A percentile compares a stretch with the other conserved stretches of the same genome.
phyloP scores from a whole-genome alignment of 345 rosid species.

The Camelina sativa region DNA sequence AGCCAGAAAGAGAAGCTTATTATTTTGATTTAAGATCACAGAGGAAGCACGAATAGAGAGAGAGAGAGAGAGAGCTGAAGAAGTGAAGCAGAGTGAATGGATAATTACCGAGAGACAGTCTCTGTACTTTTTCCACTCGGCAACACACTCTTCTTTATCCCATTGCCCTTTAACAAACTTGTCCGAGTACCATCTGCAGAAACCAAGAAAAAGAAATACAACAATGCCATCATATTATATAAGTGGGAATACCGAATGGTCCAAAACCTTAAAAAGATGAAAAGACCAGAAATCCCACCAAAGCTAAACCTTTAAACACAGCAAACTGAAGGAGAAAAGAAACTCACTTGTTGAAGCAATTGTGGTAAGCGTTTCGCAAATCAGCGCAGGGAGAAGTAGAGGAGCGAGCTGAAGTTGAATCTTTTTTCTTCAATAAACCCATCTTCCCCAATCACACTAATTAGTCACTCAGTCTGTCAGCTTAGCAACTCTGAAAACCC shows the following conservation, averaged over 20 bases:
- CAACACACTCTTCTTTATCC: conserved; percentile 73
- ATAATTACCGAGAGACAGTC: conserved; percentile 72
- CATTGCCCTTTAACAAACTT: conserved; percentile 83
- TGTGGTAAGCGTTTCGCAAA: conserved; percentile 73
- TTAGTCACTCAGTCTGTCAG: background rate
- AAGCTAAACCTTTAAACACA: background rate
- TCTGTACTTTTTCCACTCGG: conserved; percentile 80
- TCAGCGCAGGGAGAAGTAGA: conserved; percentile 79
- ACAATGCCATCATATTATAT: background rate
- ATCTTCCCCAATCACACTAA: conserved; percentile 34
- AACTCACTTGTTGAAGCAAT: conserved; percentile 80
- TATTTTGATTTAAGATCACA: background rate
- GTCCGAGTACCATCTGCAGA: conserved; percentile 84
- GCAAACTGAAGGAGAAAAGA: conserved; percentile 4
- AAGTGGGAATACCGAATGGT: background rate
- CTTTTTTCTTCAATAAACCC: conserved; percentile 49
- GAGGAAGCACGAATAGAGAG: background rate
- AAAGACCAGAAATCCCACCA: conserved; percentile 7
- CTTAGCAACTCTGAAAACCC: conserved; percentile 16
- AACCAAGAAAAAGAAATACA: background rate
- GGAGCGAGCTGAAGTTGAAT: conserved; percentile 44
- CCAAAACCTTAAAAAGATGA: background rate
- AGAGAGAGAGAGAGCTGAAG: background rate
- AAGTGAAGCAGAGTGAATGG: background rate
- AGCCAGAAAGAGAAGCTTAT: background rate